Conservation (phyloP, 2,329 filamentous ascomycete genomes). For the Catunica adiposa region DNA sequence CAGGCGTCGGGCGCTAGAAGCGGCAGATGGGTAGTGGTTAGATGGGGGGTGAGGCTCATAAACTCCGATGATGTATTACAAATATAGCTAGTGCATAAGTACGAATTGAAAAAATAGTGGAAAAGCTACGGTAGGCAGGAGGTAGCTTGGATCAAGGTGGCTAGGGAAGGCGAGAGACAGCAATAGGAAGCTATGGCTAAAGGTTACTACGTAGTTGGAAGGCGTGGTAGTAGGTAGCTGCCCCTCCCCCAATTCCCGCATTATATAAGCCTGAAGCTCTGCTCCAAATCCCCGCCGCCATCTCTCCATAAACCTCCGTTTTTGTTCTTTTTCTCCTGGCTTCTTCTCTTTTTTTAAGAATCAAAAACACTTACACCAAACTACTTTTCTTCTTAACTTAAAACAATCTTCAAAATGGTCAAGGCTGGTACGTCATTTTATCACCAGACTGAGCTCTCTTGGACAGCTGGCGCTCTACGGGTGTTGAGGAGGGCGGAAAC, state of each 20-base stretch:
- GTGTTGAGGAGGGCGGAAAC: not conserved
- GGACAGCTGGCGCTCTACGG: not conserved
- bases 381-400: constrained; percentile 5
- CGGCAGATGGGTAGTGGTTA: too few species aligned
- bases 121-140: too few species aligned
- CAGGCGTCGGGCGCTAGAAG: too few species aligned
- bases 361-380: constrained; percentile 6
- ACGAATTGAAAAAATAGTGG: too few species aligned
- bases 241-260: not conserved
- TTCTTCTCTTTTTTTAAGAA: constrained; percentile 6
- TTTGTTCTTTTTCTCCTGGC: constrained; percentile 11
- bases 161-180: too few species aligned
- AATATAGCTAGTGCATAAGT: too few species aligned
- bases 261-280: constrained; percentile 4
- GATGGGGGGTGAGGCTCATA: too few species aligned
- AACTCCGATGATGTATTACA: too few species aligned
- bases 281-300: not conserved
- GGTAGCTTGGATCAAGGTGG: too few species aligned
- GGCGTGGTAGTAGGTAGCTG: too few species aligned
- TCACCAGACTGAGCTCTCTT: not conserved
- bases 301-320: not conserved
- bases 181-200: too few species aligned
- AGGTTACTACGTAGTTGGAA: too few species aligned
- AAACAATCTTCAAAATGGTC: constrained; percentile 16
- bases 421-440: constrained; percentile 16